These are phyloP conservation scores for Capsaspora owczarzaki DNA, from an alignment of 78 protist genomes.

Conservation along the genomic window DNA sequence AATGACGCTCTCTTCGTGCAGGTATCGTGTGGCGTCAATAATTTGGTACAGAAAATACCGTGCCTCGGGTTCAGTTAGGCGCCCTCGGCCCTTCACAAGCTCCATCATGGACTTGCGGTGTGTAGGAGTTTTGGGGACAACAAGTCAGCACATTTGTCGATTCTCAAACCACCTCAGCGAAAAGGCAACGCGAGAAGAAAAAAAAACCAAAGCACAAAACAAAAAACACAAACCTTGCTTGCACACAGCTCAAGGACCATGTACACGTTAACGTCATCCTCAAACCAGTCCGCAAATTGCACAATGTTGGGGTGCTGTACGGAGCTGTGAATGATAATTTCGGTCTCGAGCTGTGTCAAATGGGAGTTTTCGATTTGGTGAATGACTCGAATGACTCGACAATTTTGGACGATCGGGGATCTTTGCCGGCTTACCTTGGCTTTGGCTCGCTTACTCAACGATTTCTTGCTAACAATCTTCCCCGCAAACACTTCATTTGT, in stretches of 20 bases:
- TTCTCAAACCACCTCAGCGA: neutral
- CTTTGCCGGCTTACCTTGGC: constrained; percentile 40
- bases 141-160: neutral
- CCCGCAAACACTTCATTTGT: constrained; percentile 68
- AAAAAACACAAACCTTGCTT: constrained; percentile 46
- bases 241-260: constrained; percentile 89
- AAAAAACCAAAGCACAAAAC: neutral
- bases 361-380: neutral
- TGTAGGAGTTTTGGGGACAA: too few species aligned
- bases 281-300: constrained; percentile 65
- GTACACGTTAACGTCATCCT: constrained; percentile 83
- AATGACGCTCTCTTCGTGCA: constrained; percentile 56
- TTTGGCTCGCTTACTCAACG: constrained; percentile 70
- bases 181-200: neutral
- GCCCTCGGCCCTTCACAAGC: constrained; percentile 40
- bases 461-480: constrained; percentile 70
- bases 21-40: constrained; percentile 30
- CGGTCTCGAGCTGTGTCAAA: constrained; percentile 54
- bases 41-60: constrained; percentile 15
- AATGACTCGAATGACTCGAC: neutral
- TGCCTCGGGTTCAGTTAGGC: constrained; percentile 66
- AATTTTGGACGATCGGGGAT: neutral
- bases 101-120: constrained; percentile 82
- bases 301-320: constrained; percentile 84
- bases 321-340: constrained; percentile 85